These are phyloP conservation scores for Pyrus pyrifolia DNA, from an alignment of 306 rosid species.

Conservation along the genomic window DNA sequence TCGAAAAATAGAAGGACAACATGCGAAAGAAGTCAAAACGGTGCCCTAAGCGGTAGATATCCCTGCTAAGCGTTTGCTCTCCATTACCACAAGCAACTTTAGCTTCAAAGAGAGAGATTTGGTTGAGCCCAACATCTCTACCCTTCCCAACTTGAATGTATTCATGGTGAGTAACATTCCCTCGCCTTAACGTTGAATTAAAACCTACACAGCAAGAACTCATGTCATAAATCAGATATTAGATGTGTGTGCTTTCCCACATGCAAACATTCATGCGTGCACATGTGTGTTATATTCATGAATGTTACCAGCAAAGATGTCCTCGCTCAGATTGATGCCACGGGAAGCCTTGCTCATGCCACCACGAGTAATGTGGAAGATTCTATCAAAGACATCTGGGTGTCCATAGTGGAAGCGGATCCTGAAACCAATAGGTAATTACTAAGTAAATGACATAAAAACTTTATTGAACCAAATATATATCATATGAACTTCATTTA, in stretches of 20 bases:
- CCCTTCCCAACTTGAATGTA: slow-evolving; percentile 98
- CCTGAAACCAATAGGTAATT: slow-evolving; percentile 44
- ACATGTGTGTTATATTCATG: slow-evolving; percentile 9
- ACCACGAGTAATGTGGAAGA: slow-evolving; percentile 96
- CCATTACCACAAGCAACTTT: slow-evolving; percentile 98
- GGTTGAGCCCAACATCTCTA: slow-evolving; percentile 96
- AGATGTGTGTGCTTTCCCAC: not conserved
- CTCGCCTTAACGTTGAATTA: slow-evolving; percentile 84
- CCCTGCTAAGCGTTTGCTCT: slow-evolving; percentile 90
- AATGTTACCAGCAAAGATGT: slow-evolving; percentile 88
- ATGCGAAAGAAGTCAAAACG: slow-evolving; percentile 98
- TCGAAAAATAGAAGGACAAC: slow-evolving; percentile 81
- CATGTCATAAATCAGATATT: slow-evolving; percentile 7
- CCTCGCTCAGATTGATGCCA: slow-evolving; percentile 92
- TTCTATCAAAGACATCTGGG: slow-evolving; percentile 96
- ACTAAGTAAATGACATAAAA: not conserved
- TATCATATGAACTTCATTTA: not conserved
- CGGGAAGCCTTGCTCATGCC: slow-evolving; percentile 99
- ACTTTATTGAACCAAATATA: not conserved
- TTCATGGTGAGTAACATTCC: slow-evolving; percentile 93
- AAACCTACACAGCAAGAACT: slow-evolving; percentile 46
- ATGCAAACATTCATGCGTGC: no score
- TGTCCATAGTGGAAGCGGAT: slow-evolving; percentile 98
- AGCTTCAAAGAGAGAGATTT: slow-evolving; percentile 93
- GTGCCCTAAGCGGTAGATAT: slow-evolving; percentile 86